phyloP scores from a whole-genome alignment of 768 basidiomycete species.

The Leccinum rimulosum region DNA sequence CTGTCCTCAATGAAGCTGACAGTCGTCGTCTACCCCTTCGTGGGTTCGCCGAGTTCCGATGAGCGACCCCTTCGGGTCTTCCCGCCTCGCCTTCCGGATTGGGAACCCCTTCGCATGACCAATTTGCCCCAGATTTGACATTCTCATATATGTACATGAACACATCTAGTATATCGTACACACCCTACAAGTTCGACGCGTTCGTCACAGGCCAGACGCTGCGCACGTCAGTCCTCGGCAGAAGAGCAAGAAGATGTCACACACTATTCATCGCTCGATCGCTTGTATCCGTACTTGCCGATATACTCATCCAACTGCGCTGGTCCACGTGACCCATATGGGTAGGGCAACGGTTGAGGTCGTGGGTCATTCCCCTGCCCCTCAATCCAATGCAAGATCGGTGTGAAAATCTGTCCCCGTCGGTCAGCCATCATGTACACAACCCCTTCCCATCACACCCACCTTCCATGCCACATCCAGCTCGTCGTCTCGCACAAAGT shows the following conservation, averaged over 20 bases:
- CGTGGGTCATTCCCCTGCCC: constrained; percentile 60
- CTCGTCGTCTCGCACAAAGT: constrained; percentile 98
- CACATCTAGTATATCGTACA: not conserved
- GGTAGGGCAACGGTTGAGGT: constrained; percentile 54
- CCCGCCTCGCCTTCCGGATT: no score
- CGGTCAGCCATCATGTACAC: constrained; percentile 7
- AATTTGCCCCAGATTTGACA: constrained; percentile 6
- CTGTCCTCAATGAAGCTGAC: no score
- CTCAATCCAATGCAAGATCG: constrained; percentile 95
- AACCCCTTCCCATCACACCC: constrained; percentile 19
- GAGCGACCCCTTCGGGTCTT: no score
- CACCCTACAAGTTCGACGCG: constrained; percentile 23
- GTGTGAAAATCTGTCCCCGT: constrained; percentile 79
- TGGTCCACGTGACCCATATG: constrained; percentile 96
- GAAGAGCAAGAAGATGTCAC: not conserved
- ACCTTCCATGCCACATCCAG: constrained; percentile 98
- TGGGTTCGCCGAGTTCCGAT: no score
- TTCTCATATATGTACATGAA: not conserved
- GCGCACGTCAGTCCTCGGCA: not conserved
- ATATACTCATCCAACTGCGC: constrained; percentile 78
- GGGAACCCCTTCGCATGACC: no score
- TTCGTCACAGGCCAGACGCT: constrained; percentile 30
- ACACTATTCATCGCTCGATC: constrained; percentile 62
- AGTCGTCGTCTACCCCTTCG: no score
- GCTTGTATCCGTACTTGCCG: constrained; percentile 71